Evolutionary conservation across 2,329 filamentous ascomycete species (phyloP), one percentile per base, ranked within the genome.

Genomic region (Paecilomyces variotii): DNA sequence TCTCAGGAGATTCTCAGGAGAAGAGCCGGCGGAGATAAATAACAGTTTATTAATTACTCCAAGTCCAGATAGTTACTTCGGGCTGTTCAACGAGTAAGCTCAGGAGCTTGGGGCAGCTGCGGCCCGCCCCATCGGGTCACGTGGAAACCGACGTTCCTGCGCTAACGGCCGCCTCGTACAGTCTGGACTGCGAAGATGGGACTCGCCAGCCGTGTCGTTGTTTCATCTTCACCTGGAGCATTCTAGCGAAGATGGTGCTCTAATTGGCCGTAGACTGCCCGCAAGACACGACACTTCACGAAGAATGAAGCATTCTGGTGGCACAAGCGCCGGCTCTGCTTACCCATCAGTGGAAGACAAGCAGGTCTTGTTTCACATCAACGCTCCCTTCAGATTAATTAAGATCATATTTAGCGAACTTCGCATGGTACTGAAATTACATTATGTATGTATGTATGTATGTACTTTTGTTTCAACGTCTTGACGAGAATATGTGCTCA

Each of bases 61-160:
- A 24, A 10, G 14, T n/a, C 39, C 39, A n/a, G 39, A 45, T 45
- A 19, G 39, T 19, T 45, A 19, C n/a, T 45, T 45, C n/a, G 39
- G 35, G 14, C 6, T n/a, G 35, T 19, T 19, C 12, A n/a, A n/a
- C 35, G 35, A 19, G 39, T 45, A 45, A 45, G 39, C 39, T 45
- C 50, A 28, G 50, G 50, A 52, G 50, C 50, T 52, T 52, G 50
- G 50, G 50, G 50, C 50, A 52, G 50, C 50, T 12, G 24, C 50
- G 50, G 50, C 50, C 49, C 50, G 50, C 50, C 50, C 50, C 50
- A n/a, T 45, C 39, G n/a, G 50, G 50, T 52, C 50, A 52, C 50
- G 71, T 54, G n/a, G 54, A n/a, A 45, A n/a, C 39, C 19, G 19
- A 6, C 5, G 39, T 45, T 9, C 39, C 6, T 19, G 35, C 39